Evolutionary conservation across 257 asterid species (phyloP), one percentile per base, ranked within the genome.

Genomic region (Przewalskia tangutica): DNA sequence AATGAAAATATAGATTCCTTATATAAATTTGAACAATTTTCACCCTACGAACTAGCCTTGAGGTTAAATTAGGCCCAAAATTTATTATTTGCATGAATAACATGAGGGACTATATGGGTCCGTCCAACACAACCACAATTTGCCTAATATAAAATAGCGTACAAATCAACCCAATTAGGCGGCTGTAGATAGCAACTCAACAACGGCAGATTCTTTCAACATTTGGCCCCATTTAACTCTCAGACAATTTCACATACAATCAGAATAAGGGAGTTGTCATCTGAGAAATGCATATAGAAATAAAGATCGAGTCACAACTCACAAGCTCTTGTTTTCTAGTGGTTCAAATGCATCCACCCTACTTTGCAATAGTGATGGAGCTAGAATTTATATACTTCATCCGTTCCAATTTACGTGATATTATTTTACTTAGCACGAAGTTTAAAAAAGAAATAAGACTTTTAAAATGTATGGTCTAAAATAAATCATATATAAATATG

Each of bases 141-240:
- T 10, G 56, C 7, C 7, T 40, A 20, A 71, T 12, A 5, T 11
- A 77, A 60, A 13, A 1, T 13, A 48, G 0, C 4, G 4, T 8
- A 8, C 59, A 85, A 81, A 77, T 65, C 13, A 80, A 81, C 77
- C 82, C 54, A 85, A 34, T 14, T 36, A 86, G 87, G 85, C 88
- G 90, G 90, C 93, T 48, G 91, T 82, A 81, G 88, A 86, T 82
- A 87, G 90, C 56, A 86, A 89, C 91, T 66, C 58, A 60, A 81
- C 83, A 89, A 86, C 90, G 81, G 77, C 71, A 88, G 88, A 89
- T 86, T 86, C 86, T 20, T 82, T 64, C 23, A 40, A 60, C 77
- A 23, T n/a, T 55, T 63, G 80, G 83, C 82, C 85, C 88, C 90
- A 88, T 86, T 20, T 38, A 71, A 83, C 67, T 83, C 82, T 65